Conservation (phyloP, 108 stramenopile species). For the Pseudonitzschia multistriata region DNA sequence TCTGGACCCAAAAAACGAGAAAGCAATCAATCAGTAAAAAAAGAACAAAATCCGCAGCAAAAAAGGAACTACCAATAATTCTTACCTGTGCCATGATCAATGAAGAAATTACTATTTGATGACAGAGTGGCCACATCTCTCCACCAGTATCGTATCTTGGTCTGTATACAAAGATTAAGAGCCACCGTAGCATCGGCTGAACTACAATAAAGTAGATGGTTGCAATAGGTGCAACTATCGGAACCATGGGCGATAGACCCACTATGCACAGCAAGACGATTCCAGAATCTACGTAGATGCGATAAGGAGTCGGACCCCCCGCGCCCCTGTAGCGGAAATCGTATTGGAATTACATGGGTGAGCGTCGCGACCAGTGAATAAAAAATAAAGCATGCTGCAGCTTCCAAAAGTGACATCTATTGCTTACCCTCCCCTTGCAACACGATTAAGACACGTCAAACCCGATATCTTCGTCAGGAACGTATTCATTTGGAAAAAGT, state of each 20-base stretch:
- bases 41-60: conserved; percentile 41
- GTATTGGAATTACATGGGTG: background rate
- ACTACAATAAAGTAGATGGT: conserved; percentile 66
- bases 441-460: conserved; percentile 44
- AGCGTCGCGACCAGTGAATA: background rate
- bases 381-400: background rate
- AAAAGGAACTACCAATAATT: conserved; percentile 17
- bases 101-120: conserved; percentile 66
- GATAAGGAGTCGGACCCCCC: conserved; percentile 76
- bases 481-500: conserved; percentile 77
- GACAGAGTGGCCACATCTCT: conserved; percentile 75
- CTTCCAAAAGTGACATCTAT: background rate
- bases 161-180: conserved; percentile 79
- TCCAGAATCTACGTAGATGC: conserved; percentile 83
- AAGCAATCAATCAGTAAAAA: conserved; percentile 25
- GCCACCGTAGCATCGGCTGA: conserved; percentile 64
- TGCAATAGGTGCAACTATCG: conserved; percentile 68
- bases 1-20: background rate
- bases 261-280: conserved; percentile 73
- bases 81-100: conserved; percentile 51
- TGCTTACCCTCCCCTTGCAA: conserved; percentile 29
- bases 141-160: conserved; percentile 51
- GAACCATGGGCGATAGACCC: conserved; percentile 67
- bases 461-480: conserved; percentile 44
- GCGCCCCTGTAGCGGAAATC: conserved; percentile 33